Evolutionary conservation across 2,329 filamentous ascomycete genomes (phyloP).

Genomic region (Penicillium polonicum): DNA sequence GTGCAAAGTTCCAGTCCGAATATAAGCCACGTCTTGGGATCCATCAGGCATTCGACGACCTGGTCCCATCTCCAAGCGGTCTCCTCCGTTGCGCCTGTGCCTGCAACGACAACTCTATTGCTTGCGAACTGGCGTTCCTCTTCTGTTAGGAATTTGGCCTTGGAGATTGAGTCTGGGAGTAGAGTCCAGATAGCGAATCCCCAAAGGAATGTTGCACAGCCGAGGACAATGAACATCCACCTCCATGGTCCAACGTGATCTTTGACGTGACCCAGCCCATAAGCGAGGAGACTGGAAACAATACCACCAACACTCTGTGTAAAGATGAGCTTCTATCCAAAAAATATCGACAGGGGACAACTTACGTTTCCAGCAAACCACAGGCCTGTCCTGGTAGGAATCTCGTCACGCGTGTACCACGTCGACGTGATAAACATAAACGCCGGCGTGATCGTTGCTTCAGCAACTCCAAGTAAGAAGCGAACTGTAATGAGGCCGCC

Average conservation of each 20-base stretch:
- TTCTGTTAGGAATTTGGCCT: conserved; percentile 57
- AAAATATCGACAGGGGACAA: not conserved
- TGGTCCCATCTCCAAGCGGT: conserved; percentile 54
- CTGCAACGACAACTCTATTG: conserved; percentile 44
- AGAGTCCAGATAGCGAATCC: conserved; percentile 49
- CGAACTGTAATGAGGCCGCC: conserved; percentile 52
- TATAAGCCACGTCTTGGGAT: conserved; percentile 62
- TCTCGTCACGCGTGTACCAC: conserved; percentile 59
- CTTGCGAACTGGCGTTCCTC: conserved; percentile 50
- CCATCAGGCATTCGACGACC: conserved; percentile 53
- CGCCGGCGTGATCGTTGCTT: conserved; percentile 55
- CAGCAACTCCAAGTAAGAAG: conserved; percentile 56
- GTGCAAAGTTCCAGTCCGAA: conserved; percentile 54
- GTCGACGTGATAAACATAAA: conserved; percentile 58
- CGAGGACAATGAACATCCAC: conserved; percentile 60
- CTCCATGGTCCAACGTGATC: conserved; percentile 26
- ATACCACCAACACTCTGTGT: conserved; percentile 21
- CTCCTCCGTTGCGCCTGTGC: conserved; percentile 52
- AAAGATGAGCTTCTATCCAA: not conserved
- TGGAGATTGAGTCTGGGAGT: conserved; percentile 55
- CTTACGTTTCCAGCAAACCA: conserved; percentile 48
- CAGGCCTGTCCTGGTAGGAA: conserved; percentile 54
- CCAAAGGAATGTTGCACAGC: conserved; percentile 53
- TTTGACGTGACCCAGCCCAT: conserved; percentile 56
- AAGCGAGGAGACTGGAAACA: conserved; percentile 41